Percentiles rank a stretch among this genome's conserved stretches.
These are phyloP conservation scores for Brassica juncea DNA, from an alignment of 345 rosid species.

Conservation along the genomic window DNA sequence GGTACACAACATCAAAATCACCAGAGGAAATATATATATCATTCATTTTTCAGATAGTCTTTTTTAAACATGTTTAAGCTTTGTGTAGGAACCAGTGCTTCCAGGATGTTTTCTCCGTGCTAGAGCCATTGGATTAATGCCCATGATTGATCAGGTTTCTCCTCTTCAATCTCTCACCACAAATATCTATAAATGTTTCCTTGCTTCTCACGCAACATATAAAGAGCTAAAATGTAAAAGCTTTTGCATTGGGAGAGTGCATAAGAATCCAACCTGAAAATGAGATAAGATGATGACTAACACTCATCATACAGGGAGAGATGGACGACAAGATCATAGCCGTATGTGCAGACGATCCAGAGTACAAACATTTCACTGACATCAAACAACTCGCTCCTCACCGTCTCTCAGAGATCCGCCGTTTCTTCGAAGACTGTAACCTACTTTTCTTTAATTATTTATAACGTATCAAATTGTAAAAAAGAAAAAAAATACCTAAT, in stretches of 20 bases:
- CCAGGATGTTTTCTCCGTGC: conserved; percentile 96
- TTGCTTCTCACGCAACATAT: not conserved
- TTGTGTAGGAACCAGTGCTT: conserved; percentile 85
- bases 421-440: conserved; percentile 97
- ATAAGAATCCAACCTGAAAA: not conserved
- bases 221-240: not conserved
- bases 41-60: not conserved
- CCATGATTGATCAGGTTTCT: conserved; percentile 94
- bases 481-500: not conserved
- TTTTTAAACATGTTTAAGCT: not conserved
- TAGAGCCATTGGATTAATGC: conserved; percentile 95
- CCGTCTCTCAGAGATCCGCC: conserved; percentile 89
- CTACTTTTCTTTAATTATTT: conserved; percentile 25
- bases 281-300: not conserved
- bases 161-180: not conserved
- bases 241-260: not conserved
- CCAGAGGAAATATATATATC: not conserved
- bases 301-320: conserved; percentile 62
- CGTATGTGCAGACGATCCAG: conserved; percentile 97
- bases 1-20: conserved; percentile 19
- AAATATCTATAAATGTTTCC: not conserved
- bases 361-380: conserved; percentile 83
- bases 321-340: conserved; percentile 98
- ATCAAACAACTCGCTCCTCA: conserved; percentile 93
- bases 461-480: not conserved